Conservation (phyloP, 106 monocot genomes). For the Iris macrosiphon region DNA sequence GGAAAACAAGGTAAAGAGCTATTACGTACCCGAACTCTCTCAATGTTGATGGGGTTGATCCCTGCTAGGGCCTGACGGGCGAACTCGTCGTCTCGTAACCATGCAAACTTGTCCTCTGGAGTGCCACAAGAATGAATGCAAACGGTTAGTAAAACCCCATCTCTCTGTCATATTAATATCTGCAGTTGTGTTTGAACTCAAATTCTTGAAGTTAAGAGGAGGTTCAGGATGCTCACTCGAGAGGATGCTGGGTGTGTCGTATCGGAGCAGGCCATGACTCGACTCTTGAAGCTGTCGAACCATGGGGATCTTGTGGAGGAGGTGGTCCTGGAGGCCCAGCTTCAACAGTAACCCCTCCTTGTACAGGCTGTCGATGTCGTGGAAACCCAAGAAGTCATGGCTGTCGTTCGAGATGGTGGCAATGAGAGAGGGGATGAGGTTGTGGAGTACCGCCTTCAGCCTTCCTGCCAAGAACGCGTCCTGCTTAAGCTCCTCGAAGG, state of each 20-base stretch:
- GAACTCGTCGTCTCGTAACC: conserved; percentile 87
- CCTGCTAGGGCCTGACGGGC: conserved; percentile 73
- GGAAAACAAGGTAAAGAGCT: too few species aligned
- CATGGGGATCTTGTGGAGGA: conserved; percentile 60
- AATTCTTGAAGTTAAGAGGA: too few species aligned
- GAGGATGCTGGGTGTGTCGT: conserved; percentile 75
- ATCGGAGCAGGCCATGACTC: conserved; percentile 59
- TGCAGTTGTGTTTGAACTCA: too few species aligned
- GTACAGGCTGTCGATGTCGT: conserved; percentile 78
- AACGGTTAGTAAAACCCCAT: too few species aligned
- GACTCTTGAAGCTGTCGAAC: conserved; percentile 63
- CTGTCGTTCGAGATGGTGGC: conserved; percentile 57
- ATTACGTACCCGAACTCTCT: conserved; percentile 41
- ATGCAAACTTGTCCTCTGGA: conserved; percentile 84
- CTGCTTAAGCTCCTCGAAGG: conserved; percentile 73
- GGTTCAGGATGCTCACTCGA: conserved; percentile 58
- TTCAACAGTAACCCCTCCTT: conserved; percentile 68
- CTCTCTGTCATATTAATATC: too few species aligned
- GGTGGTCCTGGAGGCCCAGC: conserved; percentile 56
- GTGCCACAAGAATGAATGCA: too few species aligned
- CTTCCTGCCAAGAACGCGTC: conserved; percentile 45
- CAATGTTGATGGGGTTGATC: conserved; percentile 69
- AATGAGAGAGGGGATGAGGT: conserved; percentile 53
- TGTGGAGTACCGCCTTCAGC: conserved; percentile 63
- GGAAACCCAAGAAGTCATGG: conserved; percentile 70